These are phyloP conservation scores for Exidia glandulosa DNA, from an alignment of 768 basidiomycete genomes.

Conservation along the genomic window DNA sequence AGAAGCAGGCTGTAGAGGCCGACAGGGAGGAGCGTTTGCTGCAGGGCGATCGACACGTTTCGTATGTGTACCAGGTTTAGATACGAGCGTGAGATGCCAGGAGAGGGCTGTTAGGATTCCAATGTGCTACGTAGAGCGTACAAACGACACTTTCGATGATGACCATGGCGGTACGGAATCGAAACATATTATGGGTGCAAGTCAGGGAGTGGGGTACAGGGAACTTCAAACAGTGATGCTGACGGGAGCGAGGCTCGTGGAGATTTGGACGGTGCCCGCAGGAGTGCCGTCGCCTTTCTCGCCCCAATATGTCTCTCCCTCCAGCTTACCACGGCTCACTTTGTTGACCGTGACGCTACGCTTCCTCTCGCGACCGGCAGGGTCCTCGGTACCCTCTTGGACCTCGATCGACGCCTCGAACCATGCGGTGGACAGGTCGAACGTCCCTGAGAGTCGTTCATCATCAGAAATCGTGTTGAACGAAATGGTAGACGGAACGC, in stretches of 20 bases:
- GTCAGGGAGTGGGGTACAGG: too few species aligned
- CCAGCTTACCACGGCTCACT: background rate
- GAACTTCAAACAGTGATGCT: background rate
- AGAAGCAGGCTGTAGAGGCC: constrained; percentile 1
- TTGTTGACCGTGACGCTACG: background rate
- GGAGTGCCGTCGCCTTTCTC: background rate
- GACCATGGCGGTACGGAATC: too few species aligned
- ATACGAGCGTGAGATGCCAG: background rate
- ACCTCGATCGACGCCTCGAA: background rate
- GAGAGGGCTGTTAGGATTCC: too few species aligned
- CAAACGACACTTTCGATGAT: too few species aligned
- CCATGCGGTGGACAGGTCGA: background rate
- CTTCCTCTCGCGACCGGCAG: background rate
- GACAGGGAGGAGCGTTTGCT: constrained; percentile 14
- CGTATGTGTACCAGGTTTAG: constrained; percentile 19
- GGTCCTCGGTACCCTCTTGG: background rate
- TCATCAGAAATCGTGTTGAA: too few species aligned
- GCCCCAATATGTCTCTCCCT: background rate
- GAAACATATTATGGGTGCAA: too few species aligned
- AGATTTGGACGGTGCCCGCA: background rate
- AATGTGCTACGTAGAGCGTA: too few species aligned
- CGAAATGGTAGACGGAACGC: too few species aligned
- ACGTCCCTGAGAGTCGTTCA: background rate
- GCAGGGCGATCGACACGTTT: constrained; percentile 20
- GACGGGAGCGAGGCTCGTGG: background rate